Conservation (phyloP, 306 rosid species). For the Purshia tridentata region DNA sequence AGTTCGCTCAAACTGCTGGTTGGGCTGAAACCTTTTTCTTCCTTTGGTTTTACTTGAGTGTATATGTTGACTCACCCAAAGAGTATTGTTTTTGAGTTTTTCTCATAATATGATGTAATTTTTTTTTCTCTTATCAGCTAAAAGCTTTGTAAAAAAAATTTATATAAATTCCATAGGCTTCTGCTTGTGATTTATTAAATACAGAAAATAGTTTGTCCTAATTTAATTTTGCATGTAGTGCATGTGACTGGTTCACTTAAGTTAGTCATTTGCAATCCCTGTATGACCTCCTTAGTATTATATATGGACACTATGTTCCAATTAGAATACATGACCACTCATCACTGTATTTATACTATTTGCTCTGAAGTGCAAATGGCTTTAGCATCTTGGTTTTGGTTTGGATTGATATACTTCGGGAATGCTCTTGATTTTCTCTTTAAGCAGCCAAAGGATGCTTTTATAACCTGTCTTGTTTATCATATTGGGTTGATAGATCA, state of each 20-base stretch:
- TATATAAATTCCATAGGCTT: not conserved
- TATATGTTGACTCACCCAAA: too few species aligned
- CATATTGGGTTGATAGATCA: constrained; percentile 47
- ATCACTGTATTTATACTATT: not conserved
- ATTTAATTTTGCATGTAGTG: not conserved
- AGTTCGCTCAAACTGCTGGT: not conserved
- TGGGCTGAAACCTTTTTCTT: not conserved
- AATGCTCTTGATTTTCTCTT: not conserved
- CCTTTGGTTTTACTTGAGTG: not conserved
- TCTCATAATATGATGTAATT: not conserved
- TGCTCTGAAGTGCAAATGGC: not conserved
- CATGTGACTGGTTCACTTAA: not conserved
- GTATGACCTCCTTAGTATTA: not conserved
- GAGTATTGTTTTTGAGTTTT: too few species aligned
- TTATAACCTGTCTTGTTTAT: not conserved
- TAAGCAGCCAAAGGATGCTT: not conserved
- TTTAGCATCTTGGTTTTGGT: not conserved
- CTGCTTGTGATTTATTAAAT: not conserved
- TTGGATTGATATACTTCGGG: not conserved
- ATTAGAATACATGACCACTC: not conserved
- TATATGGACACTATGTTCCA: not conserved
- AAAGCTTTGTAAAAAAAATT: too few species aligned
- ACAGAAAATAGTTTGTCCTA: not conserved
- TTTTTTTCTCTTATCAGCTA: not conserved
- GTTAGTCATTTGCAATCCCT: not conserved